Evolutionary conservation across 805 yeast genomes (phyloP), one percentile per base, ranked within the genome.

Genomic region (Clavispora santaluciae): DNA sequence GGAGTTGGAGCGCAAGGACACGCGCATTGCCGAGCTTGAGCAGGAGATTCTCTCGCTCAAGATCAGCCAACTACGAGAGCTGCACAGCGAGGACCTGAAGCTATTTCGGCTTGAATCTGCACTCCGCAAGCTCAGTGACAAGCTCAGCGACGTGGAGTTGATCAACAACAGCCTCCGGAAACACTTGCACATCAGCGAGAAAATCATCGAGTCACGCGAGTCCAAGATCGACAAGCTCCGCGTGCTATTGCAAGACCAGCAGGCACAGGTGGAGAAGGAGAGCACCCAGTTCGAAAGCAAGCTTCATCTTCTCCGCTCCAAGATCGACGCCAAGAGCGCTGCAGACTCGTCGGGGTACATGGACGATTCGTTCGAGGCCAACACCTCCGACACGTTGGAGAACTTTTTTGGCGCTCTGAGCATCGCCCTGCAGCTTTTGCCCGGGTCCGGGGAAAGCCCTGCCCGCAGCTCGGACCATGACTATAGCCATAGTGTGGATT

Each of bases 121-220:
- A 1, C 60, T 84, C 15, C 74, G 73, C 33, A 80, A 73, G 45
- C 70, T 84, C 45, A 70, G 76, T 15, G 66, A 64, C n/a, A 80
- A 81, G 41, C 70, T 83, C 40, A 70, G 70, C 38, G 85, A 83
- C 44, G 72, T 82, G 23, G 83, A 81, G 45, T 59, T 68, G n/a
- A 82, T 81, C 54, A 84, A 84, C 54, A 61, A 69, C 22, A 66
- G 73, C 37, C 60, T 84, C 24, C 68, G 76, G 38, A 76, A 71
- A 49, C 87, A 83, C 49, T 63, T 82, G 15, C 66, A 67, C 21
- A 65, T 79, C 4, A 67, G 78, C 29, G 77, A 77, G 43, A 72
- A 76, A 46, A 70, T 83, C 43, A 72, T 82, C 22, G 80, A 75
- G 15, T 63, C 77, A 13, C 71, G 87, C 40, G 76, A 76, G 43